Evolutionary conservation across 495 filamentous ascomycete species (phyloP).

Genomic region (Penicillium tannophilum): DNA sequence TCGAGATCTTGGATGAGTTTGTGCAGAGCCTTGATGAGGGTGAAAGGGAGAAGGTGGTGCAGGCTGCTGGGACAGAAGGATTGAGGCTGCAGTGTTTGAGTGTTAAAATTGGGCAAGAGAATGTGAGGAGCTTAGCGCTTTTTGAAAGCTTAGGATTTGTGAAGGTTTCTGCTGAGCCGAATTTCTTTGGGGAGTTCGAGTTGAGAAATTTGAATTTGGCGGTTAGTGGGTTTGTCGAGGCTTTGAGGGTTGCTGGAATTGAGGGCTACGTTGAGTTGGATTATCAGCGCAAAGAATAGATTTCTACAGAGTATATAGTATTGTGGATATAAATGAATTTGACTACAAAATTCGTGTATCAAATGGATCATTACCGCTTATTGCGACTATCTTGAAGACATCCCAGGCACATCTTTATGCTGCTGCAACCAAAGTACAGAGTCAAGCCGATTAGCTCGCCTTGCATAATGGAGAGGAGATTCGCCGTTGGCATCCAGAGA

Average conservation of each 20-base stretch:
- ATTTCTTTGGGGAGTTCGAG: conserved; percentile 71
- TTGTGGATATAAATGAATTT: background rate
- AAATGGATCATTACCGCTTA: too few relatives aligned
- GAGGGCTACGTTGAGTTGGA: conserved; percentile 41
- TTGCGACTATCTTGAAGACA: background rate
- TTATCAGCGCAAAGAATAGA: conserved; percentile 33
- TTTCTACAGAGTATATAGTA: too few relatives aligned
- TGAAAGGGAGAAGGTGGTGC: conserved; percentile 17
- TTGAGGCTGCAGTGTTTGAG: conserved; percentile 45
- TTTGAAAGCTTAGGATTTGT: conserved; percentile 63
- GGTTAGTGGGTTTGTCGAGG: conserved; percentile 21
- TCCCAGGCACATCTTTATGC: background rate
- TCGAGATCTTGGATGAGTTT: conserved; percentile 63
- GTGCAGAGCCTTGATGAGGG: conserved; percentile 21
- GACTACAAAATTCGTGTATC: background rate
- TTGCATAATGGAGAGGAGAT: background rate
- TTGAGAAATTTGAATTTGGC: conserved; percentile 45
- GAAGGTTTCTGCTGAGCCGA: conserved; percentile 49
- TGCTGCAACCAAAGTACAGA: background rate
- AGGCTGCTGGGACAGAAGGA: conserved; percentile 7
- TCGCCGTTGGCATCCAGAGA: background rate
- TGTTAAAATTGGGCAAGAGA: conserved; percentile 62
- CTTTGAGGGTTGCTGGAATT: conserved; percentile 35
- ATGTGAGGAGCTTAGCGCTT: conserved; percentile 56
- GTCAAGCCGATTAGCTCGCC: background rate